Conservation (phyloP, 495 filamentous ascomycete genomes). For the Hypoxylon rickii region DNA sequence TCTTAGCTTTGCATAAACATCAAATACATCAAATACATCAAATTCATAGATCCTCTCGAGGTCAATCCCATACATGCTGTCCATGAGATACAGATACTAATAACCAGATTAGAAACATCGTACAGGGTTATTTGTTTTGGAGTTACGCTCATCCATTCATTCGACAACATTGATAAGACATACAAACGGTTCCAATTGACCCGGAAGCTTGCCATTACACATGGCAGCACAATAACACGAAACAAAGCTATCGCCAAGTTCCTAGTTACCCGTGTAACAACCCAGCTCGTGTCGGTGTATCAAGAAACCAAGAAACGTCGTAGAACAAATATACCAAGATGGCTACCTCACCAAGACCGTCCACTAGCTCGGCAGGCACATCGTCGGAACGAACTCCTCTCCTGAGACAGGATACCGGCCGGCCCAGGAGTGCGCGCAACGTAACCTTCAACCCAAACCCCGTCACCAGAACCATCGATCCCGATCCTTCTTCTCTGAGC, state of each 20-base stretch:
- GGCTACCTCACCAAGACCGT: constrained; percentile 29
- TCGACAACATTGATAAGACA: not conserved
- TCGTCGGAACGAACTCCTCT: constrained; percentile 45
- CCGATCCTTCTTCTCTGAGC: constrained; percentile 40
- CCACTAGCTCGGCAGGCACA: constrained; percentile 16
- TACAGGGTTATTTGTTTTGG: too few species aligned
- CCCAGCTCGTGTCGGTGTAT: constrained; percentile 3
- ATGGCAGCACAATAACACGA: constrained; percentile 27
- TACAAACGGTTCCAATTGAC: constrained; percentile 5
- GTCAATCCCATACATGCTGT: too few species aligned
- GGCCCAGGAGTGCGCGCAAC: constrained; percentile 44
- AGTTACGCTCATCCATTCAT: too few species aligned
- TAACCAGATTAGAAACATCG: too few species aligned
- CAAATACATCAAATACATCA: too few species aligned
- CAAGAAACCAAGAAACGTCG: not conserved
- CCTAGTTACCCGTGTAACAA: not conserved
- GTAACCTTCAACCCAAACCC: constrained; percentile 58
- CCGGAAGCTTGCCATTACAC: not conserved
- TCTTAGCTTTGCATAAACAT: not conserved
- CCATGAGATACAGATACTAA: too few species aligned
- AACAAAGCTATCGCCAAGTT: constrained; percentile 1
- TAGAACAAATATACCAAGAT: constrained; percentile 21
- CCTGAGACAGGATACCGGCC: constrained; percentile 42
- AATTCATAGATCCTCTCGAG: too few species aligned
- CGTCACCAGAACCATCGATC: constrained; percentile 54